These are phyloP conservation scores for Endoconidiophora laricicola DNA, from an alignment of 2,329 filamentous ascomycete species.

Conservation along the genomic window DNA sequence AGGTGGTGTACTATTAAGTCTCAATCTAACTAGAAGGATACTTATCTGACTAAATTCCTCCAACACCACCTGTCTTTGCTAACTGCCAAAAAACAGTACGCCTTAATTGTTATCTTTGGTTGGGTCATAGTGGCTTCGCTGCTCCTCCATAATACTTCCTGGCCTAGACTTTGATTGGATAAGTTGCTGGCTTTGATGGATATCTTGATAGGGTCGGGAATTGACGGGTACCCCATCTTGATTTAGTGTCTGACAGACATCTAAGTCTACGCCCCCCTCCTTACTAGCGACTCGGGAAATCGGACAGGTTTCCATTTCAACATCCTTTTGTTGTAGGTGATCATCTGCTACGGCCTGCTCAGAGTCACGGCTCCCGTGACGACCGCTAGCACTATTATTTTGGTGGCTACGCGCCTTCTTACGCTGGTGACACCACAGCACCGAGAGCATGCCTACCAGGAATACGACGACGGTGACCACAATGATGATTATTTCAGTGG, in stretches of 20 bases:
- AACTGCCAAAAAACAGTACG: neutral
- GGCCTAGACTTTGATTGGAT: neutral
- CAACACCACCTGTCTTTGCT: too few species aligned
- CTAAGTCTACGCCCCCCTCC: conserved; percentile 1
- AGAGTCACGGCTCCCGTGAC: neutral
- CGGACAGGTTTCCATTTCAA: neutral
- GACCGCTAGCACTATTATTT: neutral
- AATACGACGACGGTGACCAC: conserved; percentile 11
- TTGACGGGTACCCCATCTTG: neutral
- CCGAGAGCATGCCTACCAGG: conserved; percentile 4
- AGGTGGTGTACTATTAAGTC: too few species aligned
- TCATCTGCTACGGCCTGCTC: neutral
- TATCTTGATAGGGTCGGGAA: neutral
- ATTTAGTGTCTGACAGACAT: neutral
- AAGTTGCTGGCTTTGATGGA: too few species aligned
- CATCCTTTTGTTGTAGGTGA: conserved; percentile 2
- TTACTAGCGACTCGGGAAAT: conserved; percentile 6
- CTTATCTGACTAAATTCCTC: too few species aligned
- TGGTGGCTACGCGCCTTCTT: conserved; percentile 1
- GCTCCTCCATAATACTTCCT: conserved; percentile 9
- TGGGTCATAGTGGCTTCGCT: conserved; percentile 9
- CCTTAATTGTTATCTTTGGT: conserved; percentile 6
- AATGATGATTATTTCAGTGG: conserved; percentile 11
- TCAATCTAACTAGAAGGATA: too few species aligned
- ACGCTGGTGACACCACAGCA: conserved; percentile 13